These are phyloP conservation scores for Thecaphora thlaspeos DNA, from an alignment of 1,284 basidiomycete genomes.

Conservation along the genomic window DNA sequence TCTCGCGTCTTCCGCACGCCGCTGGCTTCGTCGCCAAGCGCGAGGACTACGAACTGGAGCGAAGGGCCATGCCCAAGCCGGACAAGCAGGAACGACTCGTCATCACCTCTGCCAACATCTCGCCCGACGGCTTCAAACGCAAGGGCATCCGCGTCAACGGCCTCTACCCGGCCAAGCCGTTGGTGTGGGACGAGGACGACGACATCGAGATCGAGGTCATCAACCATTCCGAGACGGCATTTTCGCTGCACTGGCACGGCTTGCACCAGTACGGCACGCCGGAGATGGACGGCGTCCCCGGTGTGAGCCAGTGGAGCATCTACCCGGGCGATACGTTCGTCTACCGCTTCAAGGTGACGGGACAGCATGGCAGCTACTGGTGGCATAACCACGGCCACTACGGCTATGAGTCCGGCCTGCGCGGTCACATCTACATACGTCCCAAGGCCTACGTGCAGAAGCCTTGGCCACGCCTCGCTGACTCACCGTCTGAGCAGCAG, in stretches of 20 bases:
- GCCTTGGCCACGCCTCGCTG: conserved; percentile 31
- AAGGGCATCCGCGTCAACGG: conserved; percentile 39
- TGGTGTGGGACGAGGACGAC: conserved; percentile 42
- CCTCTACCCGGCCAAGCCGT: conserved; percentile 25
- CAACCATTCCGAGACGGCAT: conserved; percentile 12
- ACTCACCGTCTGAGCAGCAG: conserved; percentile 13
- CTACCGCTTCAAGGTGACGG: conserved; percentile 35
- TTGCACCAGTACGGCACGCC: conserved; percentile 39
- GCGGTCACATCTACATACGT: conserved; percentile 34
- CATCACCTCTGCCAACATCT: conserved; percentile 23
- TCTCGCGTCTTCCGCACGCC: background rate
- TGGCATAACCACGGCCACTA: conserved; percentile 33
- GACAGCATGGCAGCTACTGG: conserved; percentile 39
- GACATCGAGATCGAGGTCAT: conserved; percentile 31
- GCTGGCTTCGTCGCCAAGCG: background rate
- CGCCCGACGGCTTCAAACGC: conserved; percentile 29
- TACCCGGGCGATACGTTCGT: conserved; percentile 25
- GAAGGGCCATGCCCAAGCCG: conserved; percentile 11
- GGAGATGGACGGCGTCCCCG: conserved; percentile 44
- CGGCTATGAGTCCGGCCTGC: conserved; percentile 5
- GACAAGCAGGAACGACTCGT: conserved; percentile 27
- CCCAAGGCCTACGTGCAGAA: conserved; percentile 21
- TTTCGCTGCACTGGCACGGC: conserved; percentile 40
- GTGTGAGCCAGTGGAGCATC: conserved; percentile 40
- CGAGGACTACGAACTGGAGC: background rate